Conservation (phyloP, 2,329 filamentous ascomycete genomes). For the Niveomyces coronatus region DNA sequence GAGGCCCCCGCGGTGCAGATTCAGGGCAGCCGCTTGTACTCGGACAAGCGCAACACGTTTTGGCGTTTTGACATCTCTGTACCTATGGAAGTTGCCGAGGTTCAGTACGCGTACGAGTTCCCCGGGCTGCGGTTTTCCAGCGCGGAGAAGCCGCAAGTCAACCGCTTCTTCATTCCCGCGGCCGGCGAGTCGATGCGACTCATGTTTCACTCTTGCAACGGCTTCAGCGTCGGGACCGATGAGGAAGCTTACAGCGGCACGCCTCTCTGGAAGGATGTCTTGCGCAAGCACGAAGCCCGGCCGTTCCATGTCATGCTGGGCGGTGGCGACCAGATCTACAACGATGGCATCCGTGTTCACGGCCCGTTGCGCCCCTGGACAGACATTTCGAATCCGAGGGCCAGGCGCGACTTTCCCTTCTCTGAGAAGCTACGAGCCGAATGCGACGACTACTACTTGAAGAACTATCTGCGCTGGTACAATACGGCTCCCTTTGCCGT, state of each 20-base stretch:
- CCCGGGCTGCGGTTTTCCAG: constrained; percentile 53
- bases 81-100: constrained; percentile 60
- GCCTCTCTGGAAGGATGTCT: constrained; percentile 90
- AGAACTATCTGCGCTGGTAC: constrained; percentile 83
- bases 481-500: constrained; percentile 72
- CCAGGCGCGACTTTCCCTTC: constrained; percentile 71
- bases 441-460: constrained; percentile 82
- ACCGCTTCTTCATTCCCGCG: constrained; percentile 77
- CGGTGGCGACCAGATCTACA: constrained; percentile 94
- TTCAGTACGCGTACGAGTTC: constrained; percentile 70
- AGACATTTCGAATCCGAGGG: constrained; percentile 68
- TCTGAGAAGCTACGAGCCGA: constrained; percentile 68
- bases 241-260: constrained; percentile 79
- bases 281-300: constrained; percentile 64
- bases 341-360: constrained; percentile 78
- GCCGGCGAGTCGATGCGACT: constrained; percentile 84
- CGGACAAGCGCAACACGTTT: constrained; percentile 65
- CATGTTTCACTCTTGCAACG: constrained; percentile 98
- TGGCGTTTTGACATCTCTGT: constrained; percentile 83
- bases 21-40: constrained; percentile 50
- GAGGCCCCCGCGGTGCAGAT: constrained; percentile 23
- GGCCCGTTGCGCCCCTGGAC: constrained; percentile 80
- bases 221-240: constrained; percentile 82
- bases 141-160: constrained; percentile 46
- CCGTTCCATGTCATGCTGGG: constrained; percentile 96